Conservation (phyloP, 2,329 filamentous ascomycete species). For the Malbranchea cinnamomea region DNA sequence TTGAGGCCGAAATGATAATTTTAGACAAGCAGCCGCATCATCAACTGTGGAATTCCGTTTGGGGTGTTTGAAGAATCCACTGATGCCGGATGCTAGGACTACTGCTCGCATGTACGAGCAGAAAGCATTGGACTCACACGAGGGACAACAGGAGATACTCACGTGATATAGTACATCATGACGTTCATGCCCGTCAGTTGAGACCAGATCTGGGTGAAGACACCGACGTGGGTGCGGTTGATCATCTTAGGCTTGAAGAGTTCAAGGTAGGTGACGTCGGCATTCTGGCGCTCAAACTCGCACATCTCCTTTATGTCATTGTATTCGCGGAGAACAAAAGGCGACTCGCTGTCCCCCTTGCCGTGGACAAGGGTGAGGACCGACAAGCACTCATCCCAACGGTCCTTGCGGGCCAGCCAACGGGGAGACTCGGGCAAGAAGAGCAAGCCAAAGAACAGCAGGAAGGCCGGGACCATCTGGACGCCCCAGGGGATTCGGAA, state of each 20-base stretch:
- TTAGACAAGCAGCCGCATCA: no score
- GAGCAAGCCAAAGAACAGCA: conserved; percentile 42
- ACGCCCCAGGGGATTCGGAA: conserved; percentile 52
- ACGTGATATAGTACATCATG: conserved; percentile 56
- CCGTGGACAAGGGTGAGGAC: conserved; percentile 46
- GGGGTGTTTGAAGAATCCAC: no score
- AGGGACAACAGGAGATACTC: conserved; percentile 7
- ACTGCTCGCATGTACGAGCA: no score
- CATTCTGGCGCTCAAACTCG: conserved; percentile 56
- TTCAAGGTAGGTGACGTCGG: conserved; percentile 55
- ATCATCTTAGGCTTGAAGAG: conserved; percentile 60
- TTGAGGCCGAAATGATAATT: no score
- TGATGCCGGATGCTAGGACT: no score
- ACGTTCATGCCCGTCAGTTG: conserved; percentile 66
- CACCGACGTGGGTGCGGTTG: conserved; percentile 54
- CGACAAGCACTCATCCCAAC: conserved; percentile 37
- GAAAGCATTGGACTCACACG: no score
- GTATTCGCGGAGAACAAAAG: conserved; percentile 53
- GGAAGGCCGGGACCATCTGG: conserved; percentile 45
- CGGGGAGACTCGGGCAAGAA: conserved; percentile 42
- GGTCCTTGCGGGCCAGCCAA: conserved; percentile 48
- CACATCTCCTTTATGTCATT: conserved; percentile 58
- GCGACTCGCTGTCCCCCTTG: conserved; percentile 47
- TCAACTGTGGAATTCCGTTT: no score
- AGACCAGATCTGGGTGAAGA: conserved; percentile 62